phyloP scores from a whole-genome alignment of 1,139 yeast species.

The Cylindricascospora bacillispora region DNA sequence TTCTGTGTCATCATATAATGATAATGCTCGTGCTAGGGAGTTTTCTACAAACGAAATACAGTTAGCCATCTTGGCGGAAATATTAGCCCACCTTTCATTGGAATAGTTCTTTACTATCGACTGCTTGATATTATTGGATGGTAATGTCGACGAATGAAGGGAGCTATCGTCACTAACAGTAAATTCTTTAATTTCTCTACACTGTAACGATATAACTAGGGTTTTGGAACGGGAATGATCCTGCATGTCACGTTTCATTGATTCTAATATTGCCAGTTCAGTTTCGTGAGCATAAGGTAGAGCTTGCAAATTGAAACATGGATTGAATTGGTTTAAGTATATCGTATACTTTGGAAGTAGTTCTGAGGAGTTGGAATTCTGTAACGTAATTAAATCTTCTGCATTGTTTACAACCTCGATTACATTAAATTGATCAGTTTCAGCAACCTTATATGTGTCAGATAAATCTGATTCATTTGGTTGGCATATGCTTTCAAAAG shows the following conservation, averaged over 20 bases:
- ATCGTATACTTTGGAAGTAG: conserved; percentile 20
- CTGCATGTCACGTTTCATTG: conserved; percentile 45
- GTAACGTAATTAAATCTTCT: not conserved
- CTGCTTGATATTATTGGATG: conserved; percentile 1
- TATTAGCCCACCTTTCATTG: conserved; percentile 10
- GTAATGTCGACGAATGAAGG: not conserved
- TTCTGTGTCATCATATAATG: conserved; percentile 12
- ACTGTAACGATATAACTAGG: conserved; percentile 36
- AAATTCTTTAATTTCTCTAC: conserved; percentile 44
- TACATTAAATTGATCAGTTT: conserved; percentile 11
- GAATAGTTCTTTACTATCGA: conserved; percentile 7
- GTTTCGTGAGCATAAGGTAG: conserved; percentile 35
- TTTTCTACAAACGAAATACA: conserved; percentile 15
- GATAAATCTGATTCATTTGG: conserved; percentile 7
- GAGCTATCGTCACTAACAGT: conserved; percentile 28
- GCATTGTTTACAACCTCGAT: conserved; percentile 11
- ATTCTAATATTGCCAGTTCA: conserved; percentile 37
- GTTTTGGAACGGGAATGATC: conserved; percentile 16
- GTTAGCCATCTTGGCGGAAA: conserved; percentile 13
- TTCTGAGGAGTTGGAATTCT: conserved; percentile 8
- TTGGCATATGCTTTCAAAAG: conserved; percentile 15
- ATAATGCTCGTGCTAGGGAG: conserved; percentile 14
- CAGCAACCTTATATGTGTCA: conserved; percentile 6
- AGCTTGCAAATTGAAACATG: conserved; percentile 29
- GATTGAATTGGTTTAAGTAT: conserved; percentile 19